Base-by-base conservation (phyloP, 2,329 filamentous ascomycete species). In the Bimuria novae-zelandiae region DNA sequence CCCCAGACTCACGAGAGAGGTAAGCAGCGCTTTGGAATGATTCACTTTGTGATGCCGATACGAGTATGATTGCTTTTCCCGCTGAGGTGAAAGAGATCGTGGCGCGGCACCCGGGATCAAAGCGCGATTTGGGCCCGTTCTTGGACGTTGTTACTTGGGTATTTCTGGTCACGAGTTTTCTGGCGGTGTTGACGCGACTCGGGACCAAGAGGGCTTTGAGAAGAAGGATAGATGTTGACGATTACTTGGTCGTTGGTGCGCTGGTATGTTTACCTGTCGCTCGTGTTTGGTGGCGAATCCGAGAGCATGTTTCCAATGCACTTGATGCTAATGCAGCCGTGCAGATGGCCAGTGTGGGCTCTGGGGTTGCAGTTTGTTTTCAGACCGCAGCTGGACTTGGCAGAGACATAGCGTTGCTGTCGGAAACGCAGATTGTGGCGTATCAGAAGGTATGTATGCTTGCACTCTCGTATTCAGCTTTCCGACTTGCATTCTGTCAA, bases 121-220 rank as follows among this genome's bases (percentile, higher is more conserved):
- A 56, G 23, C 43, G 62, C 37, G 52, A 70, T 46, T 47, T 71
- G 42, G 70, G 70, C n/a, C 70, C 68, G 16, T 73, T 66, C 42
- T 46, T 73, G 42, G 64, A 72, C 47, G 70, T 73, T 41, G 59
- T 73, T 48, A 70, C 67, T 43, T 73, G 70, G 70, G 58, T 71
- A 32, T 52, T 73, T 12, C 54, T 72, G 16, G 69, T 72, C 37
- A 72, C 69, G 41, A 69, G 65, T 14, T 64, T 60, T 14, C 48
- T 72, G 47, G 69, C 69, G 21, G 70, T 73, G 7, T 52, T 69
- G 40, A 72, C 68, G 32, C 61, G 69, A 27, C 56, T 73, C 17
- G 60, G 71, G 23, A 73, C 70, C 19, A 73, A 73, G 57, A 61
- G 63, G 30, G 70, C 69, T 17, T 45, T 73, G 50, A 61, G 49